These are phyloP conservation scores for Alternaria triticimaculans DNA, from an alignment of 2,329 filamentous ascomycete species.

Conservation along the genomic window DNA sequence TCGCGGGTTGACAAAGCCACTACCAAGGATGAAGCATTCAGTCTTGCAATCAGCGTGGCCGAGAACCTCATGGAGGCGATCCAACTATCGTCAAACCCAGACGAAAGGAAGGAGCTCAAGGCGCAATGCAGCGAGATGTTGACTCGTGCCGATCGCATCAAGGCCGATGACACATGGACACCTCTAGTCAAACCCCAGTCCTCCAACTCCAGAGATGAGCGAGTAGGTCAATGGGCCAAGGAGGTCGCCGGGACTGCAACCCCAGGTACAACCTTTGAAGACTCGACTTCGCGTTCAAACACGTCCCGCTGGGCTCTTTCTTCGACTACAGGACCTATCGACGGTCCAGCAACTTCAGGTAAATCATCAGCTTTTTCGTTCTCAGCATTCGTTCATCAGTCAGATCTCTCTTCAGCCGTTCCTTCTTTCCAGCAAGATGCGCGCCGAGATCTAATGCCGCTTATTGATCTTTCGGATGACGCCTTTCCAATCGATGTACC, in stretches of 20 bases:
- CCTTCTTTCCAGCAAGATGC: background rate
- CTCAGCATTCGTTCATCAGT: background rate
- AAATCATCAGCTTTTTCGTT: constrained; percentile 20
- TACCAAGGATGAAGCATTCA: constrained; percentile 70
- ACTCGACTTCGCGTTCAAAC: constrained; percentile 10
- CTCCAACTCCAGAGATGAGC: constrained; percentile 13
- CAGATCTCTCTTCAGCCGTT: background rate
- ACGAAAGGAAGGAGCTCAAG: constrained; percentile 71
- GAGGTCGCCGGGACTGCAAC: constrained; percentile 22
- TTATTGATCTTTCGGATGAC: constrained; percentile 14
- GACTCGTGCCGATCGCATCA: constrained; percentile 76
- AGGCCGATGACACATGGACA: constrained; percentile 51
- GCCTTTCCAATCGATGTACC: background rate
- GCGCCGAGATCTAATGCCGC: background rate
- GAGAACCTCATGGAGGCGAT: constrained; percentile 84
- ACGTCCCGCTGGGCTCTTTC: constrained; percentile 12
- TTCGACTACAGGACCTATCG: constrained; percentile 9
- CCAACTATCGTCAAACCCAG: constrained; percentile 63
- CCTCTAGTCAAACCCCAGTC: constrained; percentile 15
- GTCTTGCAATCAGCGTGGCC: constrained; percentile 76
- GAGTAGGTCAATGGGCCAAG: constrained; percentile 33
- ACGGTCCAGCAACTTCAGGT: constrained; percentile 20
- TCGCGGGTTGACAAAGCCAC: constrained; percentile 57
- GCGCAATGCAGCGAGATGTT: constrained; percentile 74
- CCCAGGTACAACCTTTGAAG: background rate